Evolutionary conservation across 2,329 filamentous ascomycete genomes (phyloP).

Genomic region (Curvularia eragrostidis): DNA sequence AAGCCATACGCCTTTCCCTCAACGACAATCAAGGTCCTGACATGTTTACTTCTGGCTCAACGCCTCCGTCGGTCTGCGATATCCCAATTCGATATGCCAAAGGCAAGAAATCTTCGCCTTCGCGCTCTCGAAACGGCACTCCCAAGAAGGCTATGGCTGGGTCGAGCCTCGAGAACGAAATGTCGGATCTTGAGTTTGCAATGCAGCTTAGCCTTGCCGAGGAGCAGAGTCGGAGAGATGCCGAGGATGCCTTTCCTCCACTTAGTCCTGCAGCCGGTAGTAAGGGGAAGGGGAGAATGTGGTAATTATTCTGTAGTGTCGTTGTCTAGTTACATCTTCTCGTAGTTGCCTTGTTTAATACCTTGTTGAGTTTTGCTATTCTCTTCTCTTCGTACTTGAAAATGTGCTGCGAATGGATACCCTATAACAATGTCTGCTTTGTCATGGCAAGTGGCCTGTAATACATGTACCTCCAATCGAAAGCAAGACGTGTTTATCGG

Average conservation of each 20-base stretch:
- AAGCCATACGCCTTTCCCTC: constrained; percentile 65
- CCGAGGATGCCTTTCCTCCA: constrained; percentile 36
- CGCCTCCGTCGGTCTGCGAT: constrained; percentile 44
- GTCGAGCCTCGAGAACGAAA: constrained; percentile 52
- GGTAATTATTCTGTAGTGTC: constrained; percentile 13
- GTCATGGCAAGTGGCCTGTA: neutral
- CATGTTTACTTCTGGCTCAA: constrained; percentile 15
- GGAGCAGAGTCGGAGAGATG: constrained; percentile 57
- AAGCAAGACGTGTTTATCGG: neutral
- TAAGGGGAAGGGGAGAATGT: constrained; percentile 42
- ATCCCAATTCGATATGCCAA: constrained; percentile 57
- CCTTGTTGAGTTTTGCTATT: neutral
- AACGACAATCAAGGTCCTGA: constrained; percentile 32
- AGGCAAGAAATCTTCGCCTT: constrained; percentile 37
- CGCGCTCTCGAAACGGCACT: constrained; percentile 34
- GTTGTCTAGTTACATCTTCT: neutral
- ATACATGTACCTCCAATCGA: neutral
- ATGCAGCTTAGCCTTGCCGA: constrained; percentile 68
- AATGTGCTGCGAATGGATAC: neutral
- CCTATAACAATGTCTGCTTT: neutral
- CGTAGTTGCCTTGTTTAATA: constrained; percentile 1
- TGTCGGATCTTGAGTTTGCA: constrained; percentile 67
- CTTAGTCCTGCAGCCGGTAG: constrained; percentile 32
- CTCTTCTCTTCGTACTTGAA: neutral
- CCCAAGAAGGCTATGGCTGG: constrained; percentile 41